These are phyloP conservation scores for Penstemon newberryi DNA, from an alignment of 257 asterid genomes.

Conservation along the genomic window DNA sequence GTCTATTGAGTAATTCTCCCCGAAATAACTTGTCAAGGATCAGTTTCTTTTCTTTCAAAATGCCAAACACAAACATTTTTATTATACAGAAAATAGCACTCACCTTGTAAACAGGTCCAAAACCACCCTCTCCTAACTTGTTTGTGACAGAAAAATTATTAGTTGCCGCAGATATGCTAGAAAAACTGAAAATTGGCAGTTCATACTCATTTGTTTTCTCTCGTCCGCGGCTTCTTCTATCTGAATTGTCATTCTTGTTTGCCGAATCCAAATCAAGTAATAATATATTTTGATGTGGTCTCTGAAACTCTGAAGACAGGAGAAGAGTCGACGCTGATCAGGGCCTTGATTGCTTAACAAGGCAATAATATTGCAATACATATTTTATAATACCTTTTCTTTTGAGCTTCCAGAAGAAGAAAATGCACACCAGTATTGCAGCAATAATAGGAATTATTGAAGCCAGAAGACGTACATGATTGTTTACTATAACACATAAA, in stretches of 20 bases:
- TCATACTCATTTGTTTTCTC: slow-evolving; percentile 15
- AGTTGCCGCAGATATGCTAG: slow-evolving; percentile 26
- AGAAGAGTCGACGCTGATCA: neutral
- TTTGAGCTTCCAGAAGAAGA: slow-evolving; percentile 24
- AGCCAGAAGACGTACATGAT: neutral
- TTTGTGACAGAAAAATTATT: slow-evolving; percentile 29
- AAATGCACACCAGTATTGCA: slow-evolving; percentile 12
- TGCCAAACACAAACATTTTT: neutral
- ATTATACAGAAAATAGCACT: neutral
- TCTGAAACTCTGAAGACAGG: neutral
- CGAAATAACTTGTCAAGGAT: neutral
- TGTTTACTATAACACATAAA: slow-evolving; percentile 25
- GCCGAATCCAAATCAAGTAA: slow-evolving; percentile 22
- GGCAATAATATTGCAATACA: neutral
- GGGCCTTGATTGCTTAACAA: neutral
- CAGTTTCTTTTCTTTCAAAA: neutral
- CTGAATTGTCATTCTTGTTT: neutral
- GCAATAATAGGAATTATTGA: slow-evolving; percentile 17
- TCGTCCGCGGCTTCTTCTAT: neutral
- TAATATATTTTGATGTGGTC: slow-evolving; percentile 19
- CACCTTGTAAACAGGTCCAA: slow-evolving; percentile 71
- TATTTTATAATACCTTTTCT: slow-evolving; percentile 23
- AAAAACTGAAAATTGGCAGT: slow-evolving; percentile 25
- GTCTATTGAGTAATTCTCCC: slow-evolving; percentile 48
- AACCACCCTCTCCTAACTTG: slow-evolving; percentile 62